Percentiles rank a stretch among this genome's conserved stretches.
Evolutionary conservation across 805 yeast species (phyloP).

Genomic region (Kregervanrija fluxuum): DNA sequence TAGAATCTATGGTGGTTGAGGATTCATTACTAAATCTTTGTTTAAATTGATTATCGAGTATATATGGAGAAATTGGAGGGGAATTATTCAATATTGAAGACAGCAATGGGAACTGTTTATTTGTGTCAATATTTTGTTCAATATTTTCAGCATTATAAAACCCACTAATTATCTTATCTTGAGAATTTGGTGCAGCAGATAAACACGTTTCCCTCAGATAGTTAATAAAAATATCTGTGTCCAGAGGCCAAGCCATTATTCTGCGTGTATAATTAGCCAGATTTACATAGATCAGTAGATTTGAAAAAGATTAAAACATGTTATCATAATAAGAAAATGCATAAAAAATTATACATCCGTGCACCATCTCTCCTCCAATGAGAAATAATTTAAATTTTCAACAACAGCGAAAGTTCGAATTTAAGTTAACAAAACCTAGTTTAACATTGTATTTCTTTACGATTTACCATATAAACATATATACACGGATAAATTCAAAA

Average conservation of each 20-base stretch:
- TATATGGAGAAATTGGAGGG: slow-evolving; percentile 7
- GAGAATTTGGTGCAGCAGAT: slow-evolving; percentile 2
- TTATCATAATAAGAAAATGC: too few species aligned
- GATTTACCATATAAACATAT: too few species aligned
- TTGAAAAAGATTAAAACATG: too few species aligned
- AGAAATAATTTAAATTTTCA: too few species aligned
- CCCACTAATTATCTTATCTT: neutral
- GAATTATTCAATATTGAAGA: slow-evolving; percentile 1
- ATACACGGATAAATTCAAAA: slow-evolving; percentile 18
- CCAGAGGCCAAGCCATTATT: slow-evolving; percentile 14
- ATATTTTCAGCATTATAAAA: slow-evolving; percentile 1
- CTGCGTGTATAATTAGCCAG: too few species aligned
- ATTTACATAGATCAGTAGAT: too few species aligned
- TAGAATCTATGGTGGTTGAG: neutral
- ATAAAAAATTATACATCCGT: too few species aligned
- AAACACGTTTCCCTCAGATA: slow-evolving; percentile 11
- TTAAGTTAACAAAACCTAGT: too few species aligned
- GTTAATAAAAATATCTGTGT: slow-evolving; percentile 9
- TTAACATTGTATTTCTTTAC: too few species aligned
- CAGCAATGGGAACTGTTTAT: slow-evolving; percentile 7
- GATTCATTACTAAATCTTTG: neutral
- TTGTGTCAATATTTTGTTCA: neutral
- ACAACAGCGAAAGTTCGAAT: too few species aligned
- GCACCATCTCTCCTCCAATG: too few species aligned
- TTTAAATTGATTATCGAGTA: neutral